phyloP scores from a whole-genome alignment of 2,329 filamentous ascomycete genomes.

The Onygenales sp. region DNA sequence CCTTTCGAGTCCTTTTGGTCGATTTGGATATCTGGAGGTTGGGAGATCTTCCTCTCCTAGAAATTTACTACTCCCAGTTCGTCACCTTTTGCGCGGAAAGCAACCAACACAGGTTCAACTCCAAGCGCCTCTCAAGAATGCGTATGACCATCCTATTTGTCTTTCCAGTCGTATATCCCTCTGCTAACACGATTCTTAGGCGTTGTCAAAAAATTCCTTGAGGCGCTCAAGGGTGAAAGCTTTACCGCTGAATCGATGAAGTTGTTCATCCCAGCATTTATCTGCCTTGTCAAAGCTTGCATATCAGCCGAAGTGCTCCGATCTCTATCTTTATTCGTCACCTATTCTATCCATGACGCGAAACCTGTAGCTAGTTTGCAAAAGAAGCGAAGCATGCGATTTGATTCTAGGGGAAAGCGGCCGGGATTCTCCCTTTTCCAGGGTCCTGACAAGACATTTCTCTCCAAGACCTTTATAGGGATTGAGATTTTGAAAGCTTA shows the following conservation, averaged over 20 bases:
- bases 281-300: slow-evolving; percentile 68
- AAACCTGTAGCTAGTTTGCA: slow-evolving; percentile 30
- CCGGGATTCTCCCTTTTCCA: slow-evolving; percentile 33
- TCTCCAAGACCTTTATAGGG: slow-evolving; percentile 61
- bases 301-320: slow-evolving; percentile 77
- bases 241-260: slow-evolving; percentile 63
- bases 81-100: slow-evolving; percentile 78
- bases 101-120: slow-evolving; percentile 87
- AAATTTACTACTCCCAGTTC: slow-evolving; percentile 90
- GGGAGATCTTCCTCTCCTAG: slow-evolving; percentile 65
- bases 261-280: slow-evolving; percentile 70
- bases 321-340: slow-evolving; percentile 82
- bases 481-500: slow-evolving; percentile 69
- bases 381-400: slow-evolving; percentile 37
- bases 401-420: slow-evolving; percentile 21
- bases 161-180: not conserved
- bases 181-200: slow-evolving; percentile 42
- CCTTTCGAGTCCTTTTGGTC: slow-evolving; percentile 83
- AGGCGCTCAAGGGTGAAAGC: slow-evolving; percentile 78
- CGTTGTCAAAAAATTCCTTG: slow-evolving; percentile 80
- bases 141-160: slow-evolving; percentile 46
- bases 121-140: slow-evolving; percentile 78
- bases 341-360: slow-evolving; percentile 71
- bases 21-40: slow-evolving; percentile 90
- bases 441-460: slow-evolving; percentile 19